Percentiles rank a stretch among this genome's conserved stretches.
Evolutionary conservation across 2,329 filamentous ascomycete species (phyloP).

Genomic region (Cladosporium sphaerospermum): DNA sequence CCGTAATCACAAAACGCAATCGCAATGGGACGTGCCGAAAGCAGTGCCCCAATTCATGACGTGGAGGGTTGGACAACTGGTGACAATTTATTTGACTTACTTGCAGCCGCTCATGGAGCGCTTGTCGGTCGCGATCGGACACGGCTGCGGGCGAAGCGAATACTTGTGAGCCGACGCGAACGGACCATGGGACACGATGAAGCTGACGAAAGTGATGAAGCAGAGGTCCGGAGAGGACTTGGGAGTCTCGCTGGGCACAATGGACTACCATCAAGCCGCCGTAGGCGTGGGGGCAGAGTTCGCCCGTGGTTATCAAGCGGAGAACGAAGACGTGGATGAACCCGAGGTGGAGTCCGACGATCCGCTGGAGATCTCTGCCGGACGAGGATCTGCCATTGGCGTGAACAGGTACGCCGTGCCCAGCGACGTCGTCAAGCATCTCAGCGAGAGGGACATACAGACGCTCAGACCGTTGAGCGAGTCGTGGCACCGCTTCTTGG

Average conservation of each 20-base stretch:
- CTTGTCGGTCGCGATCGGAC: not conserved
- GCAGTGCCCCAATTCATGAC: not conserved
- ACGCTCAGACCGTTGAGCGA: slow-evolving; percentile 17
- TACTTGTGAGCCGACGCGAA: not conserved
- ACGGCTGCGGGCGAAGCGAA: not conserved
- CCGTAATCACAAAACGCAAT: slow-evolving; percentile 17
- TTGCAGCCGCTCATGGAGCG: not conserved
- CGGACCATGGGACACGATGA: not conserved
- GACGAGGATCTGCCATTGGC: slow-evolving; percentile 12
- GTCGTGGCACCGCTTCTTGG: slow-evolving; percentile 10
- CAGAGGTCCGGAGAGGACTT: slow-evolving; percentile 18
- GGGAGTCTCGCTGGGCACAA: slow-evolving; percentile 15
- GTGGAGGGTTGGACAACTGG: not conserved
- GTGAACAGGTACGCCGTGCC: slow-evolving; percentile 15
- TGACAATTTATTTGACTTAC: not conserved
- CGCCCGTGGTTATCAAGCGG: slow-evolving; percentile 18
- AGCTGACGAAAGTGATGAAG: not conserved
- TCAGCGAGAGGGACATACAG: slow-evolving; percentile 18
- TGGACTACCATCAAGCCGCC: slow-evolving; percentile 14
- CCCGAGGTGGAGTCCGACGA: slow-evolving; percentile 21
- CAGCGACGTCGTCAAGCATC: slow-evolving; percentile 21
- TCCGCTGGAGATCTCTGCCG: slow-evolving; percentile 16
- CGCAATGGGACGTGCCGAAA: not conserved
- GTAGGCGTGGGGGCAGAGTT: slow-evolving; percentile 18
- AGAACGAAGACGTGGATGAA: slow-evolving; percentile 18